phyloP scores from a whole-genome alignment of 768 basidiomycete genomes.

The Austroboletus eburneus region DNA sequence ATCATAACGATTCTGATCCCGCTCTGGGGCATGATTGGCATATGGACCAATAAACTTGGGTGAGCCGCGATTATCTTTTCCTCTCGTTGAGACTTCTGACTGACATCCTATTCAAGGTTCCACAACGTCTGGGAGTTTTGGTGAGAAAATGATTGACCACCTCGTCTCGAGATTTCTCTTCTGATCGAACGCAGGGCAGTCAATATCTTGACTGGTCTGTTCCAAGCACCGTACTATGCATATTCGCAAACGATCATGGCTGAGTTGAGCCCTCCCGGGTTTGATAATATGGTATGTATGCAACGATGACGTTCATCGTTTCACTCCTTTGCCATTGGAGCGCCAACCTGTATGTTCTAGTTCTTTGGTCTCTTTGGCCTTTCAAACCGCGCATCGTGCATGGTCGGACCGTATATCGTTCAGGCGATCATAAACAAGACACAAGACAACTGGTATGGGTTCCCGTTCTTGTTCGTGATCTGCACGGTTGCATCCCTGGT shows the following conservation, averaged over 20 bases:
- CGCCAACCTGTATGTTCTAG: constrained; percentile 30
- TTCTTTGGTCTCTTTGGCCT: constrained; percentile 87
- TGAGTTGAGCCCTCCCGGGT: constrained; percentile 82
- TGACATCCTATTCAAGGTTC: constrained; percentile 38
- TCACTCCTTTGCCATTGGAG: too few relatives aligned
- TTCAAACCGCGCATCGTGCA: constrained; percentile 80
- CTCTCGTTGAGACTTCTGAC: constrained; percentile 2
- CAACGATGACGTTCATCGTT: not conserved
- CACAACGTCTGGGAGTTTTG: constrained; percentile 89
- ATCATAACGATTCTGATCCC: constrained; percentile 74
- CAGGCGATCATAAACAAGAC: constrained; percentile 74
- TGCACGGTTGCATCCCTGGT: constrained; percentile 61
- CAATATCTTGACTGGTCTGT: constrained; percentile 74
- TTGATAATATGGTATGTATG: constrained; percentile 65
- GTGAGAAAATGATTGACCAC: constrained; percentile 32
- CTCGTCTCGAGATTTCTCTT: too few relatives aligned
- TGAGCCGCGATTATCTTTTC: constrained; percentile 26
- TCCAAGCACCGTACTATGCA: constrained; percentile 86
- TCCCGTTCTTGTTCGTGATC: constrained; percentile 77
- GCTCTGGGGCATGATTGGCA: constrained; percentile 82
- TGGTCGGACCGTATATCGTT: constrained; percentile 83
- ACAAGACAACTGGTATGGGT: constrained; percentile 78
- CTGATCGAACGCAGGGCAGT: constrained; percentile 51
- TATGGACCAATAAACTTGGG: constrained; percentile 77
- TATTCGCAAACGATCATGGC: constrained; percentile 88